Evolutionary conservation across 768 basidiomycete species (phyloP).

Genomic region (Mycena rosella): DNA sequence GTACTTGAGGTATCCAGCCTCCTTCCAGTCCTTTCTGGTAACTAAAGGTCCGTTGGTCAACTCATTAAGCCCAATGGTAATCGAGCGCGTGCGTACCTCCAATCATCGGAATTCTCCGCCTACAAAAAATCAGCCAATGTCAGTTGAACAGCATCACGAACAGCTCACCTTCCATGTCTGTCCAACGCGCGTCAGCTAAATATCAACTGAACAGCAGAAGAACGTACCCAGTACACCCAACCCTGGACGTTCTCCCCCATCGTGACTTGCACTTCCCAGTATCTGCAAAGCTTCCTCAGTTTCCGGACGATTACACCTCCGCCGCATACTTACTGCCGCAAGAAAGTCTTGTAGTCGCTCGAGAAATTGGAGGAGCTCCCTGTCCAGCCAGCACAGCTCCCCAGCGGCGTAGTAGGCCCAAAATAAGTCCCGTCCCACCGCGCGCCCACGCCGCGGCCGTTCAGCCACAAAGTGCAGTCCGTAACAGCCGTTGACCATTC

Average conservation of each 20-base stretch:
- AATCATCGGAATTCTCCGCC: conserved; percentile 31
- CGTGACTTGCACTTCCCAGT: conserved; percentile 85
- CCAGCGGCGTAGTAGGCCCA: conserved; percentile 58
- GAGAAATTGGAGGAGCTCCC: conserved; percentile 72
- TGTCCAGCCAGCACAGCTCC: conserved; percentile 72
- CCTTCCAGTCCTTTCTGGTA: conserved; percentile 80
- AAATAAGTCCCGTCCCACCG: conserved; percentile 75
- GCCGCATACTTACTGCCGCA: conserved; percentile 65
- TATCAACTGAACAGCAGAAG: not conserved
- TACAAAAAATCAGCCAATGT: not conserved
- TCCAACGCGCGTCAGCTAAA: conserved; percentile 46
- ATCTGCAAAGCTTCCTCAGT: conserved; percentile 52
- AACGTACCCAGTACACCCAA: conserved; percentile 73
- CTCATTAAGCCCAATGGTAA: no score
- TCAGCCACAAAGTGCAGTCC: conserved; percentile 85
- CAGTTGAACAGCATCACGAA: not conserved
- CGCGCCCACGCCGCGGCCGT: conserved; percentile 78
- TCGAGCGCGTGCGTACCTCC: conserved; percentile 36
- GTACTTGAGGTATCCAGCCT: conserved; percentile 76
- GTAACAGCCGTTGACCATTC: conserved; percentile 85
- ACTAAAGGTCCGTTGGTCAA: conserved; percentile 67
- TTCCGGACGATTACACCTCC: not conserved
- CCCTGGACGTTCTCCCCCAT: conserved; percentile 79
- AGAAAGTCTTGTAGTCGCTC: conserved; percentile 69
- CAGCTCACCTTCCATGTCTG: conserved; percentile 81